Conservation (phyloP, 2,329 filamentous ascomycete genomes). For the Acrocalymma vagum region DNA sequence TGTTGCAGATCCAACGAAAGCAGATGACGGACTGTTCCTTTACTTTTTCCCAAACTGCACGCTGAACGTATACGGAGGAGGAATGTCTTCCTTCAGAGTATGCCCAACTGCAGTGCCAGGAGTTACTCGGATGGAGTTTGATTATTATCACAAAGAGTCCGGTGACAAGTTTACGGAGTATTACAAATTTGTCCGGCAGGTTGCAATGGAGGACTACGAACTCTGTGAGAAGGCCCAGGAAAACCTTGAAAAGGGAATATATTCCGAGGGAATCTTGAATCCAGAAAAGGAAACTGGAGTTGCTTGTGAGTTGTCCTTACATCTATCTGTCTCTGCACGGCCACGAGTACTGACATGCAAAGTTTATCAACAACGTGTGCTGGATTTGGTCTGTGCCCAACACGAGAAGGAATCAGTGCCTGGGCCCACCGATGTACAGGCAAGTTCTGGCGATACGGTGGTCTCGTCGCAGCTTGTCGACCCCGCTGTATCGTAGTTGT, state of each 20-base stretch:
- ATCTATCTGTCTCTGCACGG: not conserved
- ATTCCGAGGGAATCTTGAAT: slow-evolving; percentile 64
- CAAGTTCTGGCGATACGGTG: slow-evolving; percentile 1
- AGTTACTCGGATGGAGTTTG: slow-evolving; percentile 65
- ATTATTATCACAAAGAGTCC: slow-evolving; percentile 63
- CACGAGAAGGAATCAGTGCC: slow-evolving; percentile 46
- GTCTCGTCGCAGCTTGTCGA: slow-evolving; percentile 20
- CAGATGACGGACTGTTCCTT: slow-evolving; percentile 63
- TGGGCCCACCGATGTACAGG: not conserved
- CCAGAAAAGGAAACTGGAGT: slow-evolving; percentile 65
- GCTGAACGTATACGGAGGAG: slow-evolving; percentile 65
- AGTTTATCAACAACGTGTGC: slow-evolving; percentile 59
- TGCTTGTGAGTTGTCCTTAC: slow-evolving; percentile 48
- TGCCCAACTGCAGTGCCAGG: slow-evolving; percentile 61
- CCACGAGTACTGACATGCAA: slow-evolving; percentile 19
- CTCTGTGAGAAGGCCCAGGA: slow-evolving; percentile 65
- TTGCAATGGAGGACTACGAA: slow-evolving; percentile 65
- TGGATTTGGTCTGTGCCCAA: slow-evolving; percentile 55
- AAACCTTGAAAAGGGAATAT: slow-evolving; percentile 63
- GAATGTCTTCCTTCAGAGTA: slow-evolving; percentile 65
- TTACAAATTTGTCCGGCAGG: slow-evolving; percentile 64
- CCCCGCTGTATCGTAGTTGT: slow-evolving; percentile 20
- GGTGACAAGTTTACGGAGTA: slow-evolving; percentile 66
- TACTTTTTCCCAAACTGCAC: slow-evolving; percentile 68
- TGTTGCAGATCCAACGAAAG: slow-evolving; percentile 62